These are phyloP conservation scores for Bruguiera sexangula DNA, from an alignment of 345 rosid species.

Conservation along the genomic window DNA sequence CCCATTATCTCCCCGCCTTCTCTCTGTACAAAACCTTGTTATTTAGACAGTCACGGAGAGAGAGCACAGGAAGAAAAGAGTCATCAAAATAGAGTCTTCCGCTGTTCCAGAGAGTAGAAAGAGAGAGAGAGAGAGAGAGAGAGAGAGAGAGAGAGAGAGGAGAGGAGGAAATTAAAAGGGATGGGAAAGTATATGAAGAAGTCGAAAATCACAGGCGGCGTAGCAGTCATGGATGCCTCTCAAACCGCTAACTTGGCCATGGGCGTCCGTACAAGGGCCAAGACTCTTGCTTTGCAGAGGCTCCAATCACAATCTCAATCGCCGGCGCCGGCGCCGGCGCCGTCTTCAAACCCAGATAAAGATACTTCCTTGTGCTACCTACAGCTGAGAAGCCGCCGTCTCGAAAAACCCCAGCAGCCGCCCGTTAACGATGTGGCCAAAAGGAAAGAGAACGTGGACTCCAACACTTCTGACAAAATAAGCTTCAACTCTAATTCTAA, in stretches of 20 bases:
- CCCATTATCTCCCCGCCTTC: not conserved
- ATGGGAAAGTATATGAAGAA: slow-evolving; percentile 76
- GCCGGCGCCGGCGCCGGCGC: not conserved
- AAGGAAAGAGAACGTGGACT: too few species aligned
- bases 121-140: too few species aligned
- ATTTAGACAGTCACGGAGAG: too few species aligned
- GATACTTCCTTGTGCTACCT: slow-evolving; percentile 35
- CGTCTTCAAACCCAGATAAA: not conserved
- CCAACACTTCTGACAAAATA: too few species aligned
- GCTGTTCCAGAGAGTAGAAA: too few species aligned
- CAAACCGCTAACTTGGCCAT: slow-evolving; percentile 27
- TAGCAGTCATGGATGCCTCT: slow-evolving; percentile 37
- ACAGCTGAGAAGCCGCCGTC: slow-evolving; percentile 64
- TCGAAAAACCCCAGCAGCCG: slow-evolving; percentile 37
- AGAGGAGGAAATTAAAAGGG: not conserved
- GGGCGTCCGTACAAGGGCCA: slow-evolving; percentile 57
- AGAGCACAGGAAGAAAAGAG: too few species aligned
- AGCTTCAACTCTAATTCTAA: not conserved
- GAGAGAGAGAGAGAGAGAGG: too few species aligned
- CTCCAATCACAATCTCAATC: slow-evolving; percentile 28
- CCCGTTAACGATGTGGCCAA: not conserved
- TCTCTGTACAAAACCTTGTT: too few species aligned
- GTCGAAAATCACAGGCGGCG: slow-evolving; percentile 41
- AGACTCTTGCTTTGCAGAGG: slow-evolving; percentile 53
- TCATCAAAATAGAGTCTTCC: too few species aligned